Evolutionary conservation across 768 basidiomycete species (phyloP).

Genomic region (Lactarius tabidus): DNA sequence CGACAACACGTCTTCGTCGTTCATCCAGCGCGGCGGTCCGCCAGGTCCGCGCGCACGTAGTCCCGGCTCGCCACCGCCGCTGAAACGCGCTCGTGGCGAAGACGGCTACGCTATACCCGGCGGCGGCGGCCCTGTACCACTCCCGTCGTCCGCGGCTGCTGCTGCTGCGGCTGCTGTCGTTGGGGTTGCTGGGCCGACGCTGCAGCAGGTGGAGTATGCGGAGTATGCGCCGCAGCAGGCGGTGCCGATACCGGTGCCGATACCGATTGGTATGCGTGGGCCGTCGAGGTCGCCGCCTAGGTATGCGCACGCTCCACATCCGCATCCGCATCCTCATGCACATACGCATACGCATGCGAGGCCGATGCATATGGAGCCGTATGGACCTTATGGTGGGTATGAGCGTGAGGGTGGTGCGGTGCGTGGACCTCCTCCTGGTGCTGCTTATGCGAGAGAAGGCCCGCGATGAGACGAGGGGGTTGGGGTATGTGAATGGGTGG

Average conservation of each 20-base stretch:
- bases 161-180: neutral
- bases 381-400: slow-evolving; percentile 13
- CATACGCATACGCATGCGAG: neutral
- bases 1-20: slow-evolving; percentile 6
- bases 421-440: slow-evolving; percentile 4
- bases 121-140: neutral
- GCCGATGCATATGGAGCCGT: neutral
- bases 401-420: slow-evolving; percentile 6
- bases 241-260: slow-evolving; percentile 5
- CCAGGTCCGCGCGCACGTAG: slow-evolving; percentile 19
- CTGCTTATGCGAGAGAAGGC: slow-evolving; percentile 9
- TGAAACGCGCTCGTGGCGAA: slow-evolving; percentile 24
- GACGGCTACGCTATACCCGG: slow-evolving; percentile 5
- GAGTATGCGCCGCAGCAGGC: neutral
- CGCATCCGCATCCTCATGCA: neutral
- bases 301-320: neutral
- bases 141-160: neutral
- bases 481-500: neutral
- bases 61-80: slow-evolving; percentile 19
- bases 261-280: too few relatives aligned
- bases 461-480: neutral
- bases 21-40: slow-evolving; percentile 6
- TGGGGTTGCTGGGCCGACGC: too few relatives aligned
- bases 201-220: neutral
- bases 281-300: too few relatives aligned